Percentiles rank a stretch among this genome's conserved stretches.
Evolutionary conservation across 2,329 filamentous ascomycete species (phyloP).

Genomic region (Kalmusia sp.): DNA sequence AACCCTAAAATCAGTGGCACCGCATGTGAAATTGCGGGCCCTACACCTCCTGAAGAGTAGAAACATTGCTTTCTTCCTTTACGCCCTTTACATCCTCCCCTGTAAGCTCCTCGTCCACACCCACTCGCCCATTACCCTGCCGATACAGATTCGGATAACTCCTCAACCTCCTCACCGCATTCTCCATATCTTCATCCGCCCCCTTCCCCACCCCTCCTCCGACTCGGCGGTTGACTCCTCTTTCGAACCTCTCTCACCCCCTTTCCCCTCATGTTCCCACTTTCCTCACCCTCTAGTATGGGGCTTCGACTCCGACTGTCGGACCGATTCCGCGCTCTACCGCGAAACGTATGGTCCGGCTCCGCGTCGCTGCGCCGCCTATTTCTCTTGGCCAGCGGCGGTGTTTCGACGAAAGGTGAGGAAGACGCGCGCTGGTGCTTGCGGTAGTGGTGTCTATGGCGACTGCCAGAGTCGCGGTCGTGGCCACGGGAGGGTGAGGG

Average conservation of each 20-base stretch:
- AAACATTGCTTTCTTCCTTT: neutral
- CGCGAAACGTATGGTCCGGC: conserved; percentile 43
- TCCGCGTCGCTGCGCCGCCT: conserved; percentile 43
- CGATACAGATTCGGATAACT: conserved; percentile 45
- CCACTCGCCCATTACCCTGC: conserved; percentile 25
- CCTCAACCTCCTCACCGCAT: conserved; percentile 43
- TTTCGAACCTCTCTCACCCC: conserved; percentile 30
- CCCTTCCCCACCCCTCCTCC: conserved; percentile 33
- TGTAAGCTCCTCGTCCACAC: conserved; percentile 2
- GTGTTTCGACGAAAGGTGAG: conserved; percentile 30
- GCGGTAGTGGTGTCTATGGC: conserved; percentile 39
- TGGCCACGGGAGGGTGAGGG: conserved; percentile 43
- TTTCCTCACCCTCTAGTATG: conserved; percentile 25
- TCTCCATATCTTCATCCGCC: conserved; percentile 17
- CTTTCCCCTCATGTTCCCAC: conserved; percentile 5
- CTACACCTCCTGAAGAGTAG: neutral
- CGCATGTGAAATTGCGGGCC: neutral
- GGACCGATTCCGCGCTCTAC: conserved; percentile 37
- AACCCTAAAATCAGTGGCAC: neutral
- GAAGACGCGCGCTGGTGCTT: conserved; percentile 39
- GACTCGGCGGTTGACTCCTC: conserved; percentile 44
- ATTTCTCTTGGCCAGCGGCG: conserved; percentile 33
- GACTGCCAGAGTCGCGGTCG: conserved; percentile 38
- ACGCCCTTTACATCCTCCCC: neutral
- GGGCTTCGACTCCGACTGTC: conserved; percentile 29